Conservation (phyloP, 2,329 filamentous ascomycete species). For the Epichloe amarillans region DNA sequence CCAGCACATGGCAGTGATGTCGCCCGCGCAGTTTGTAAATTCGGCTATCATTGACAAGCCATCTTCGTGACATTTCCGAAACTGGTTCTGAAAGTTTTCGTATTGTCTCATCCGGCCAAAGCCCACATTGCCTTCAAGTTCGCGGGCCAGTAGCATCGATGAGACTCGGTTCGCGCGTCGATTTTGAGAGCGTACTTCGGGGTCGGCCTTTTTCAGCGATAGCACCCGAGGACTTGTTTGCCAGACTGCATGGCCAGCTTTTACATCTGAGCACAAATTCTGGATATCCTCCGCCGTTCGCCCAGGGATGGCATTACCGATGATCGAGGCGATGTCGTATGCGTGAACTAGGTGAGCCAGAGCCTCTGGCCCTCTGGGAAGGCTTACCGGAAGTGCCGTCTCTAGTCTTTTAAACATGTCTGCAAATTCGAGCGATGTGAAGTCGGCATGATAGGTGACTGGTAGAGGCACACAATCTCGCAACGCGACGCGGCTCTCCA, state of each 20-base stretch:
- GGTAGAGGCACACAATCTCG: slow-evolving; percentile 4
- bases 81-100: slow-evolving; percentile 31
- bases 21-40: slow-evolving; percentile 49
- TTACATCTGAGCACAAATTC: slow-evolving; percentile 20
- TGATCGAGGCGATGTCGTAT: slow-evolving; percentile 13
- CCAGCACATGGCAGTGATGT: slow-evolving; percentile 47
- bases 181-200: slow-evolving; percentile 5
- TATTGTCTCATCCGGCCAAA: slow-evolving; percentile 28
- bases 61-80: slow-evolving; percentile 36
- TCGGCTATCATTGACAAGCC: slow-evolving; percentile 34
- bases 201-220: slow-evolving; percentile 10
- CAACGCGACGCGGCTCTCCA: slow-evolving; percentile 4
- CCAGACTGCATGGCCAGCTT: slow-evolving; percentile 9
- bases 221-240: slow-evolving; percentile 11
- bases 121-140: slow-evolving; percentile 31
- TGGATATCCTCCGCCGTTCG: slow-evolving; percentile 16
- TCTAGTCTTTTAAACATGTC: slow-evolving; percentile 13
- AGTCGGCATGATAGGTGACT: slow-evolving; percentile 31
- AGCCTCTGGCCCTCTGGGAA: slow-evolving; percentile 9
- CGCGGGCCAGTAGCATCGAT: slow-evolving; percentile 33
- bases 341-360: slow-evolving; percentile 10
- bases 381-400: slow-evolving; percentile 4
- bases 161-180: slow-evolving; percentile 18
- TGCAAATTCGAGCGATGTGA: slow-evolving; percentile 24
- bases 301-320: slow-evolving; percentile 11